phyloP scores from a whole-genome alignment of 2,329 filamentous ascomycete genomes.

The Aspergillus awamori region DNA sequence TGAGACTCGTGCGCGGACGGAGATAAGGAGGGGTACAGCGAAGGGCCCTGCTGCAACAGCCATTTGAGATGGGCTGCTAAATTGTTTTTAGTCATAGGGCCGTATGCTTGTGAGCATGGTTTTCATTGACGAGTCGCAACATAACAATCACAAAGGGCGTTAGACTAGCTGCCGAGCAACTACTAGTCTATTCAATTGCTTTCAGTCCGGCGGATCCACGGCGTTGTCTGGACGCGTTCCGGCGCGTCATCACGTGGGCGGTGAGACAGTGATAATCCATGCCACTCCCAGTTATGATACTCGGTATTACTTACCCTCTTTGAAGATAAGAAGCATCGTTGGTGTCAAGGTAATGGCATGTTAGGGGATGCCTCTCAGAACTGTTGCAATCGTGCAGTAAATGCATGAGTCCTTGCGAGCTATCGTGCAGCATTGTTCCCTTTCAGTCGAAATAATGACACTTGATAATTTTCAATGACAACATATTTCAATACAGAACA shows the following conservation, averaged over 20 bases:
- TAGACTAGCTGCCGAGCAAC: conserved; percentile 12
- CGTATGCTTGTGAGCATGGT: conserved; percentile 33
- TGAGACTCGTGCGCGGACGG: conserved; percentile 31
- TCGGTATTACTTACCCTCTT: not conserved
- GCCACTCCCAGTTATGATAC: not conserved
- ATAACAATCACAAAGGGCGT: conserved; percentile 11
- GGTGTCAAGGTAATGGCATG: not conserved
- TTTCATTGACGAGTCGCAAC: conserved; percentile 15
- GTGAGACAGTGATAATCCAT: conserved; percentile 1
- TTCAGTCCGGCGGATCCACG: not conserved
- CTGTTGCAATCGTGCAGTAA: not conserved
- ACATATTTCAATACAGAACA: not conserved
- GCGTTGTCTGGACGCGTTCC: conserved; percentile 23
- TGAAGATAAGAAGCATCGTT: not conserved
- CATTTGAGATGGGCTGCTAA: conserved; percentile 49
- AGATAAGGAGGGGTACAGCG: conserved; percentile 36
- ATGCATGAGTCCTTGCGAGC: not conserved
- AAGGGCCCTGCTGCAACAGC: conserved; percentile 47
- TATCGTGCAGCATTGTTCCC: not conserved
- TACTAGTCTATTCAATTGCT: not conserved
- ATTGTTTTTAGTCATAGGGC: conserved; percentile 55
- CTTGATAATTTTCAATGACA: not conserved
- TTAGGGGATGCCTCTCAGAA: too few relatives aligned
- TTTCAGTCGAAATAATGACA: not conserved
- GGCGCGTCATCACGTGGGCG: conserved; percentile 30